phyloP scores from a whole-genome alignment of 108 stramenopile species.

The Cafeteria roenbergensis region DNA sequence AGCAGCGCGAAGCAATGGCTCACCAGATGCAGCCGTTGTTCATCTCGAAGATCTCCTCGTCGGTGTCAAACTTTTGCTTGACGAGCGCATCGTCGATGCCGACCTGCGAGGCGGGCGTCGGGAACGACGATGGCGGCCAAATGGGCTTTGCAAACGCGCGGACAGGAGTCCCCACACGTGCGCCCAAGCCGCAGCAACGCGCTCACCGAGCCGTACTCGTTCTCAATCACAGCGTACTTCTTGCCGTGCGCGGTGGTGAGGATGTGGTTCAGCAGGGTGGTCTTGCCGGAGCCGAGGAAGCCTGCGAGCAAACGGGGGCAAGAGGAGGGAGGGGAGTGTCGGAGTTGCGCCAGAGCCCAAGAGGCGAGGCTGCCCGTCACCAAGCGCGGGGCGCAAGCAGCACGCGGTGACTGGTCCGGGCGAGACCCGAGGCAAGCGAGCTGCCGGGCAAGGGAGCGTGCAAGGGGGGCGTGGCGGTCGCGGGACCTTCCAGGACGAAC shows the following conservation, averaged over 20 bases:
- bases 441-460: too few relatives aligned
- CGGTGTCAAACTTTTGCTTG: slow-evolving; percentile 33
- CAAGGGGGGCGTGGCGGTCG: too few relatives aligned
- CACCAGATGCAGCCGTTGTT: slow-evolving; percentile 56
- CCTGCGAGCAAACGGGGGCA: not conserved
- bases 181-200: slow-evolving; percentile 23
- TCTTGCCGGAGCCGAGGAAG: slow-evolving; percentile 36
- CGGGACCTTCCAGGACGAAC: too few relatives aligned
- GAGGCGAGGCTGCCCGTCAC: too few relatives aligned
- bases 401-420: too few relatives aligned
- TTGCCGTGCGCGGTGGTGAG: slow-evolving; percentile 62
- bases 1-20: too few relatives aligned
- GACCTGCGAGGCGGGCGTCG: slow-evolving; percentile 32
- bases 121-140: not conserved
- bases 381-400: too few relatives aligned
- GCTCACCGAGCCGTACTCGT: slow-evolving; percentile 63
- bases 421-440: too few relatives aligned
- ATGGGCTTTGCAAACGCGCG: not conserved
- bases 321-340: not conserved
- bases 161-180: not conserved
- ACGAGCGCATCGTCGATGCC: slow-evolving; percentile 69
- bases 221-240: slow-evolving; percentile 64
- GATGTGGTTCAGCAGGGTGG: slow-evolving; percentile 59
- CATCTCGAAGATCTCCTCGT: slow-evolving; percentile 40
- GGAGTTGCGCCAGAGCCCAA: not conserved